These are phyloP conservation scores for Lipomyces yamadae DNA, from an alignment of 805 yeast species.

Conservation along the genomic window DNA sequence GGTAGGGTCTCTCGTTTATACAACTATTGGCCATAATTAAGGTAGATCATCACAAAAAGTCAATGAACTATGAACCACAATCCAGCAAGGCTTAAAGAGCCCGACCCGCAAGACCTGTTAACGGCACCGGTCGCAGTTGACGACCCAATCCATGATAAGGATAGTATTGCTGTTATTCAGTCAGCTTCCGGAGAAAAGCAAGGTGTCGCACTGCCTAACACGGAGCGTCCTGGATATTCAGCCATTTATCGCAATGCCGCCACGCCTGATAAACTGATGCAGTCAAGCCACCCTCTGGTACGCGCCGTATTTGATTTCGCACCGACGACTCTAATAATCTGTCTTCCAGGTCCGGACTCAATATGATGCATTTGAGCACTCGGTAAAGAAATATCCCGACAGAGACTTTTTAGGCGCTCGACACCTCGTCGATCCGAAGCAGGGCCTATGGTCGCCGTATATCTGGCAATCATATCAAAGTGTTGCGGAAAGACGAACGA, in stretches of 20 bases:
- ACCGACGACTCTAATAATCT: neutral
- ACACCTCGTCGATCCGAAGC: slow-evolving; percentile 43
- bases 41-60: too few relatives aligned
- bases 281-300: slow-evolving; percentile 45
- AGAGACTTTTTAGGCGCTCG: slow-evolving; percentile 50
- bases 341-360: slow-evolving; percentile 46
- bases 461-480: slow-evolving; percentile 52
- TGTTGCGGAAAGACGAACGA: slow-evolving; percentile 51
- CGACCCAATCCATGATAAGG: slow-evolving; percentile 26
- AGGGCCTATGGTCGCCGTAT: slow-evolving; percentile 52
- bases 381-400: slow-evolving; percentile 42
- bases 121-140: slow-evolving; percentile 19
- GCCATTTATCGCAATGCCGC: slow-evolving; percentile 56
- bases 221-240: slow-evolving; percentile 54
- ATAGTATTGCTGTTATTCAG: slow-evolving; percentile 19
- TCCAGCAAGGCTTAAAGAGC: slow-evolving; percentile 20
- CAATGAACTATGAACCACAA: slow-evolving; percentile 13
- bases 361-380: slow-evolving; percentile 46
- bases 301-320: neutral
- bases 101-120: slow-evolving; percentile 16
- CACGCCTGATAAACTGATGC: slow-evolving; percentile 43
- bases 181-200: slow-evolving; percentile 42
- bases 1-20: too few relatives aligned
- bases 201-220: slow-evolving; percentile 50
- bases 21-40: too few relatives aligned